phyloP scores from a whole-genome alignment of 306 rosid species.

The Echinosophora koreensis region DNA sequence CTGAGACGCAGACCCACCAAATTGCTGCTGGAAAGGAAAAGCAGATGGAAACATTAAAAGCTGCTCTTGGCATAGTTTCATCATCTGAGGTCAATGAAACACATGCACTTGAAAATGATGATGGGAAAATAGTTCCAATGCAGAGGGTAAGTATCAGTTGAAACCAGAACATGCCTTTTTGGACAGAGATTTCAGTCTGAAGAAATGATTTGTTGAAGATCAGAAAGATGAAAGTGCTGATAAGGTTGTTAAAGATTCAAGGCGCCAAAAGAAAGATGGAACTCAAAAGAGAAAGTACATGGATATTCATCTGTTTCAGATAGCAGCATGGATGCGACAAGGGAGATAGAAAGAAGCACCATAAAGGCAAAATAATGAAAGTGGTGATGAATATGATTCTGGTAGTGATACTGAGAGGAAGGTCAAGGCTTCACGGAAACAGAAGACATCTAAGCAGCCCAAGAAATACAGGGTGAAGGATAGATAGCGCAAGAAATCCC shows the following conservation, averaged over 20 bases:
- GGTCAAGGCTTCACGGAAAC: constrained; percentile 55
- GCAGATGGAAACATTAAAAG: constrained; percentile 90
- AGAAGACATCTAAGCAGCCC: constrained; percentile 44
- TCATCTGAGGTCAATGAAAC: constrained; percentile 61
- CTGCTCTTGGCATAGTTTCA: constrained; percentile 74
- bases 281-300: constrained; percentile 57
- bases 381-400: constrained; percentile 60
- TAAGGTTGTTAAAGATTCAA: constrained; percentile 56
- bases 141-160: constrained; percentile 54
- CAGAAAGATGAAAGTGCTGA: constrained; percentile 61
- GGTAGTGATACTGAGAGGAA: constrained; percentile 60
- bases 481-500: neutral
- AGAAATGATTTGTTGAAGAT: constrained; percentile 56
- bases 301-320: constrained; percentile 68
- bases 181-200: constrained; percentile 84
- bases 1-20: constrained; percentile 95
- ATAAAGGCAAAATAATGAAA: constrained; percentile 37
- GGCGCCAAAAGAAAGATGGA: constrained; percentile 56
- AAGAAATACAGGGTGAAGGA: constrained; percentile 55
- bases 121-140: constrained; percentile 53
- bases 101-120: constrained; percentile 62
- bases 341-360: constrained; percentile 52
- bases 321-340: constrained; percentile 52
- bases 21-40: constrained; percentile 97
- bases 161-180: constrained; percentile 80